Evolutionary conservation across 2,329 filamentous ascomycete genomes (phyloP), one percentile per base, ranked within the genome.

Genomic region (Botrytis tulipae): DNA sequence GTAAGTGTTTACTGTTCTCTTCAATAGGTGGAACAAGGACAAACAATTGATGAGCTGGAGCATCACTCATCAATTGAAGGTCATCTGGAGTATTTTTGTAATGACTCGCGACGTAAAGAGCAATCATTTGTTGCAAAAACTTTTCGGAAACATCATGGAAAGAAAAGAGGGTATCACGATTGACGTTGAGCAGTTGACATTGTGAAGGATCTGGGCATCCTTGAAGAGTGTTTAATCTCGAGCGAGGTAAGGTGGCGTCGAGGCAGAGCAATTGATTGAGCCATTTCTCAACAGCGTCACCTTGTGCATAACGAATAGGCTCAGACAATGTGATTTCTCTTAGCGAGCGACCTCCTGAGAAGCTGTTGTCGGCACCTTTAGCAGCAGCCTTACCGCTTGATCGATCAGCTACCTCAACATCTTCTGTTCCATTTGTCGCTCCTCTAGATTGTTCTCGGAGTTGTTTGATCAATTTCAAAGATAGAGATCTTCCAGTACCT

Each of bases 41-140:
- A 79, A 96, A 99, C 10, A 99, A 88, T 82, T 98, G 95, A 83
- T 99, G 96, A 0, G 96, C 95, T 1, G 96, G 96, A 1, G 96
- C 96, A 83, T 99, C 96, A 75, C 94, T 97, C 94, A 99, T 97
- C 73, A 99, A 88, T 82, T 98, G 96, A n/a, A 99, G 87, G 80
- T 99, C 96, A 79, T 99, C 97, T 0, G 96, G 96, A 0, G 95
- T 94, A 83, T 99, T 99, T 83, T 98, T 98, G 86, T 99, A 98
- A 83, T 97, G 94, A 78, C 94, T 97, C 42, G 96, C 94, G 42
- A 99, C 97, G 79, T 98, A 99, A 3, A 99, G 88, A 0, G 95
- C 94, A 83, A 99, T 95, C 94, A 99, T 98, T 79, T 97, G 94
- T 82, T 99, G 96, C 72, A 99, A 84, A 84, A 99, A 98, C 80